These are phyloP conservation scores for Cruciata laevipes DNA, from an alignment of 257 asterid species.

Conservation along the genomic window DNA sequence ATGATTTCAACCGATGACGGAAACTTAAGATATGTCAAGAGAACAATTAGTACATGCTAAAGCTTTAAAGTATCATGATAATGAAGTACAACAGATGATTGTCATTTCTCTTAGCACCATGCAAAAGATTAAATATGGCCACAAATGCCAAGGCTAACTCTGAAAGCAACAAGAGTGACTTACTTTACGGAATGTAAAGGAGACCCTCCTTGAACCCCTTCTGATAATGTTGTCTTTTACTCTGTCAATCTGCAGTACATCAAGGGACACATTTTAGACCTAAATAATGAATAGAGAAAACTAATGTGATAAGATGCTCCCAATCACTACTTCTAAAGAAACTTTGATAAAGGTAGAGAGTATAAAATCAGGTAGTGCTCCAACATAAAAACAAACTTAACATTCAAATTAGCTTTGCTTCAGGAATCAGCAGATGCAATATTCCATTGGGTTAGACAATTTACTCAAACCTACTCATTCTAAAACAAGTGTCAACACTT, in stretches of 20 bases:
- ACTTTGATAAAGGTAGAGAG: background rate
- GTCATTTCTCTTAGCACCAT: background rate
- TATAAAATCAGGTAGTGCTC: background rate
- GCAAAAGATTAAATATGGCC: background rate
- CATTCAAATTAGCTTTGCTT: background rate
- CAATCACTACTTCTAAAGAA: background rate
- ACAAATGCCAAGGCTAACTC: background rate
- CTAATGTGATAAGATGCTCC: constrained; percentile 1
- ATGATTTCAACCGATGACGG: background rate
- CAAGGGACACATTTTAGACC: background rate
- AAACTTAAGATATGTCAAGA: background rate
- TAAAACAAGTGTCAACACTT: too few species aligned
- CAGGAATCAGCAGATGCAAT: background rate
- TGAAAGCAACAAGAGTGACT: background rate
- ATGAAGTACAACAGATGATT: background rate
- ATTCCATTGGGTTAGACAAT: background rate
- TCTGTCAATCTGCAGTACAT: constrained; percentile 54
- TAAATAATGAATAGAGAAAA: background rate
- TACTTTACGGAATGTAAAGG: constrained; percentile 91
- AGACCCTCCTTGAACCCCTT: constrained; percentile 79
- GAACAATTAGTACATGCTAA: background rate
- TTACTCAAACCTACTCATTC: background rate
- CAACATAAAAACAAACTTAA: background rate
- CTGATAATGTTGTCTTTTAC: constrained; percentile 60
- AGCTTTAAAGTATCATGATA: background rate